These are phyloP conservation scores for Clavispora phyllophila DNA, from an alignment of 805 yeast genomes.

Conservation along the genomic window DNA sequence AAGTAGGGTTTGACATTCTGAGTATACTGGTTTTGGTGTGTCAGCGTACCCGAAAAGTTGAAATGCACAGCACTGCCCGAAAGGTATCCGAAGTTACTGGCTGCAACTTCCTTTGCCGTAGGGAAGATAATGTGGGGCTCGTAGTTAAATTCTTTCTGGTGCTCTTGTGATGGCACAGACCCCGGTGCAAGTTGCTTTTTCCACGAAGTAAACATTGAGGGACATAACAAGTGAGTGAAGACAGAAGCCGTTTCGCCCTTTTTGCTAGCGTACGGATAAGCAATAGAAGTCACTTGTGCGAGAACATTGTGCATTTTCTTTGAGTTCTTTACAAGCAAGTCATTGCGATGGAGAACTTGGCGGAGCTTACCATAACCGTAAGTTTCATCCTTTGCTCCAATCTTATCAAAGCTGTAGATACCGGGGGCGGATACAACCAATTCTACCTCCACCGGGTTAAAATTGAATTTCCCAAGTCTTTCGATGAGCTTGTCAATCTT, in stretches of 20 bases:
- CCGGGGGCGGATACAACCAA: conserved; percentile 57
- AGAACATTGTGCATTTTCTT: conserved; percentile 24
- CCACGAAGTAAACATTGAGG: conserved; percentile 32
- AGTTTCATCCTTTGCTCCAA: conserved; percentile 14
- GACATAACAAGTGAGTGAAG: conserved; percentile 45
- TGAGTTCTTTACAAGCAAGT: conserved; percentile 21
- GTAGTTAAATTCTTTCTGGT: conserved; percentile 23
- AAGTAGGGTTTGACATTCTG: conserved; percentile 39
- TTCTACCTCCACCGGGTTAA: conserved; percentile 44
- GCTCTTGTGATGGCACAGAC: conserved; percentile 10
- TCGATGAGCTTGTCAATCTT: conserved; percentile 23
- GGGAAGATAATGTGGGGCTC: conserved; percentile 42
- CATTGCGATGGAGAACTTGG: conserved; percentile 33
- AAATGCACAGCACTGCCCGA: conserved; percentile 51
- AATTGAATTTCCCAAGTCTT: conserved; percentile 35
- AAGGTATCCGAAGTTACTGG: conserved; percentile 39
- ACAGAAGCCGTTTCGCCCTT: conserved; percentile 31
- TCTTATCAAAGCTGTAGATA: conserved; percentile 13
- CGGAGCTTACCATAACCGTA: conserved; percentile 48
- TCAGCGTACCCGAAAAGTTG: conserved; percentile 24
- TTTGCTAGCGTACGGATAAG: conserved; percentile 35
- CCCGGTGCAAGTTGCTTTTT: conserved; percentile 26
- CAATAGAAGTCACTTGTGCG: conserved; percentile 46
- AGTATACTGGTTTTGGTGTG: conserved; percentile 32
- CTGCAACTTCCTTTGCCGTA: conserved; percentile 32